These are phyloP conservation scores for Metschnikowia koreensis DNA, from an alignment of 805 yeast species.

Conservation along the genomic window DNA sequence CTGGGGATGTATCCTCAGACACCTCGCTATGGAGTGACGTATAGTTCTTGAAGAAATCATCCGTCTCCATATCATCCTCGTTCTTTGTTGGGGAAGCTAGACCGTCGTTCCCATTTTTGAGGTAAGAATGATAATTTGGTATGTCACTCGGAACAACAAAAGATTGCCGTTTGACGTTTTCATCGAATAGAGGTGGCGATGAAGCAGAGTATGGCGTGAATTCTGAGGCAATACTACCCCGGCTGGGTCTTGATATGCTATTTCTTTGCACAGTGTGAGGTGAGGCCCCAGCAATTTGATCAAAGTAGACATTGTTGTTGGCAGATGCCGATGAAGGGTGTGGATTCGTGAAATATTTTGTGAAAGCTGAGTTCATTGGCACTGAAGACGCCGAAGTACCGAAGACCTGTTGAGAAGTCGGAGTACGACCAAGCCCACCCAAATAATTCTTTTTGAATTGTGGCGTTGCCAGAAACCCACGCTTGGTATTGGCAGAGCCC, in stretches of 20 bases:
- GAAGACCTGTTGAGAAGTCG: background rate
- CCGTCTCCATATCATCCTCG: slow-evolving; percentile 19
- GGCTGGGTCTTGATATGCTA: slow-evolving; percentile 10
- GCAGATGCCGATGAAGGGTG: slow-evolving; percentile 2
- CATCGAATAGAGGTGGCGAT: slow-evolving; percentile 15
- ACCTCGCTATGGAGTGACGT: slow-evolving; percentile 21
- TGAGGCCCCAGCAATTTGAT: slow-evolving; percentile 5
- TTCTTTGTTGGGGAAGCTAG: slow-evolving; percentile 14
- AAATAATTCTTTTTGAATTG: slow-evolving; percentile 9
- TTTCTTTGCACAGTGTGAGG: slow-evolving; percentile 4
- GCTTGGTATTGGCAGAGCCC: slow-evolving; percentile 7
- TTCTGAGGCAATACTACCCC: slow-evolving; percentile 10
- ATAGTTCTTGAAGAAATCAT: slow-evolving; percentile 24
- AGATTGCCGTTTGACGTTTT: slow-evolving; percentile 6
- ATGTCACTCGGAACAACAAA: slow-evolving; percentile 16
- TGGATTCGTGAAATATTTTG: background rate
- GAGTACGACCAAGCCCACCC: slow-evolving; percentile 2
- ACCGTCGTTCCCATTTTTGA: slow-evolving; percentile 3
- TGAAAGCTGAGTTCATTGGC: slow-evolving; percentile 4
- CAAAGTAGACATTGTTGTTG: slow-evolving; percentile 5
- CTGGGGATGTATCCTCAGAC: slow-evolving; percentile 16
- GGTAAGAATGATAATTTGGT: slow-evolving; percentile 1
- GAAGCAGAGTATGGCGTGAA: slow-evolving; percentile 12
- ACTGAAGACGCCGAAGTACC: slow-evolving; percentile 3
- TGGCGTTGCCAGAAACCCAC: slow-evolving; percentile 20